These are phyloP conservation scores for Oxytropis ochrocephala DNA, from an alignment of 306 rosid species.

Conservation along the genomic window DNA sequence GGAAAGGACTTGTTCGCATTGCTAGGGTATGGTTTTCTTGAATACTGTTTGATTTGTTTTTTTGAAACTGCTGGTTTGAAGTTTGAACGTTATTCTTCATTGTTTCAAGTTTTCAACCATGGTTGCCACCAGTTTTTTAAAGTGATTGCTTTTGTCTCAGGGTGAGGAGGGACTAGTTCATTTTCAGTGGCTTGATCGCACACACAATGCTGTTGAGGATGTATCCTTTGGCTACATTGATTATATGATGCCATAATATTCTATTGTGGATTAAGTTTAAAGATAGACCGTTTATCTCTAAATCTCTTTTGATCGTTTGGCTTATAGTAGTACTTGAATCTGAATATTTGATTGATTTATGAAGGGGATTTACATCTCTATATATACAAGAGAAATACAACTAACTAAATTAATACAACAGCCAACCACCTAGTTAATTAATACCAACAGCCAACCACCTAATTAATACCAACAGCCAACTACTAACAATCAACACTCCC, in stretches of 20 bases:
- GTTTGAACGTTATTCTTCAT: neutral
- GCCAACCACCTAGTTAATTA: no score
- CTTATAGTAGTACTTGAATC: no score
- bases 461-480: no score
- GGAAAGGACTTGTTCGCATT: constrained; percentile 86
- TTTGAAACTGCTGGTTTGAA: neutral
- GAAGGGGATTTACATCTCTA: no score
- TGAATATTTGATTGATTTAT: no score
- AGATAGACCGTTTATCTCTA: neutral
- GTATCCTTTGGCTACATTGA: constrained; percentile 56
- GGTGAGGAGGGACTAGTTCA: constrained; percentile 90
- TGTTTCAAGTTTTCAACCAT: neutral
- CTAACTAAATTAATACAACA: no score
- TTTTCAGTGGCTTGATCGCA: constrained; percentile 93
- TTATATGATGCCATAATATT: neutral
- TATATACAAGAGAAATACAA: no score
- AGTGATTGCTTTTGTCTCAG: constrained; percentile 32
- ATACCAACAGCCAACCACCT: no score
- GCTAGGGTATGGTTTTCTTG: constrained; percentile 51
- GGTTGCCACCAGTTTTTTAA: neutral
- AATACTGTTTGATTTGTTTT: neutral
- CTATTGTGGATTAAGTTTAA: neutral
- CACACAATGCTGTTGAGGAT: constrained; percentile 69
- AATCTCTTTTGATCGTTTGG: neutral
- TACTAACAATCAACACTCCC: no score